Evolutionary conservation across 2,329 filamentous ascomycete species (phyloP), one percentile per base, ranked within the genome.

Genomic region (Gremmenia infestans): DNA sequence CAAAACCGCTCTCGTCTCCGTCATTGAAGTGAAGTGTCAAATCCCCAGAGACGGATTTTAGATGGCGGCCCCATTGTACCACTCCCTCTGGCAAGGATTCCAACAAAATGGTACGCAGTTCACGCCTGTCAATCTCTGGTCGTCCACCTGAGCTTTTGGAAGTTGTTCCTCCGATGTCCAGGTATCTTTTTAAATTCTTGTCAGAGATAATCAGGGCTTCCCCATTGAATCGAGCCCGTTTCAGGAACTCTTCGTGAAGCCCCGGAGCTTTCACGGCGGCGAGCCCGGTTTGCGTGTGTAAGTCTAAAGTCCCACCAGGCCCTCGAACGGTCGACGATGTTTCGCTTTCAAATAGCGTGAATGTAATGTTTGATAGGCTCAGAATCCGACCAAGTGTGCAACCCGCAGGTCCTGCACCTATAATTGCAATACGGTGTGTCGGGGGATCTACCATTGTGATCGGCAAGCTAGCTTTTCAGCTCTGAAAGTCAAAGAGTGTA

Each of bases 241-340:
- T 53, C 7, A 59, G 51, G 61, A 81, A 82, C 17, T 72, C 66
- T 1, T 76, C 71, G 57, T 67, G 75, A 9, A 81, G 67, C 0
- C 74, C 76, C 6, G 72, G 73, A 48, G 73, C 73, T 8, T 68
- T 70, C 8, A 82, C 63, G 0, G 78, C 78, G 5, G 69, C 65
- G 11, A 78, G 72, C 0, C 79, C 79, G 1, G 72, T 72, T 5
- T 69, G 60, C 0, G 71, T 67, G 60, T 81, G 78, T 0, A 83
- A 69, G 60, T 82, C 80, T 2, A 82, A 73, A 54, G 69, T 76
- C 4, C 79, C 78, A 23, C 71, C 60, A 53, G 60, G 54, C 4
- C 58, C 53, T 15, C 59, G 61, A 39, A 42, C 50, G n/a, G 50
- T 19, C 3, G 43, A 17, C 11, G 56, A 55, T 3, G 48, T 8